These are phyloP conservation scores for Solanum rostratum DNA, from an alignment of 257 asterid genomes.

Conservation along the genomic window DNA sequence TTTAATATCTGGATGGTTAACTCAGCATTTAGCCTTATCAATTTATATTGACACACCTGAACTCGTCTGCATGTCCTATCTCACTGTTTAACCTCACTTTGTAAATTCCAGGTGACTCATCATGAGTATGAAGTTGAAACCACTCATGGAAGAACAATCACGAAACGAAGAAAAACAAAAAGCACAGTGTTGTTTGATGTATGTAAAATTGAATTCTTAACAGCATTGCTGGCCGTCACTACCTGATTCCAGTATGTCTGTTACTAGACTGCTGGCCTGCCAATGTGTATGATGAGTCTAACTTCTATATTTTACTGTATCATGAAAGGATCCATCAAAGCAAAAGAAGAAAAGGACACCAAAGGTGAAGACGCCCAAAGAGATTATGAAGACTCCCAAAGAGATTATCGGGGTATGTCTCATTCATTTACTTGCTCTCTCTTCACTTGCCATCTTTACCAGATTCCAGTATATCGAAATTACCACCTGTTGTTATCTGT, in stretches of 20 bases:
- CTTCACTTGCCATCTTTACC: background rate
- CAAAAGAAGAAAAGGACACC: slow-evolving; percentile 55
- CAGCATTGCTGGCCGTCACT: background rate
- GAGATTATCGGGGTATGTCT: slow-evolving; percentile 39
- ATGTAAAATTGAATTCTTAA: slow-evolving; percentile 7
- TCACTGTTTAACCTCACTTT: slow-evolving; percentile 2
- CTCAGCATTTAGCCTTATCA: background rate
- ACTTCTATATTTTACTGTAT: slow-evolving; percentile 5
- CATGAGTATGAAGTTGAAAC: slow-evolving; percentile 96
- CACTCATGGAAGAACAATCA: slow-evolving; percentile 76
- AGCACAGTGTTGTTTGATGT: slow-evolving; percentile 97
- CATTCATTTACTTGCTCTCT: background rate
- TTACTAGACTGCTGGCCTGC: background rate
- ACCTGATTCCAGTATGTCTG: background rate
- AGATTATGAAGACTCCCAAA: slow-evolving; percentile 44
- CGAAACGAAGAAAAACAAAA: slow-evolving; percentile 75
- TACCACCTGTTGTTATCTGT: background rate
- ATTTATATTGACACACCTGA: background rate
- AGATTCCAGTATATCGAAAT: background rate
- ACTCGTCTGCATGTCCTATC: background rate
- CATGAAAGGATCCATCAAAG: slow-evolving; percentile 59
- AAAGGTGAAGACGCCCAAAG: slow-evolving; percentile 51
- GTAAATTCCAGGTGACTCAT: slow-evolving; percentile 60
- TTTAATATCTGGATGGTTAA: background rate
- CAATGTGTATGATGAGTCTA: background rate